Evolutionary conservation across 179 eudicot genomes (phyloP), one percentile per base, ranked within the genome.

Genomic region (Camellia oleifera): DNA sequence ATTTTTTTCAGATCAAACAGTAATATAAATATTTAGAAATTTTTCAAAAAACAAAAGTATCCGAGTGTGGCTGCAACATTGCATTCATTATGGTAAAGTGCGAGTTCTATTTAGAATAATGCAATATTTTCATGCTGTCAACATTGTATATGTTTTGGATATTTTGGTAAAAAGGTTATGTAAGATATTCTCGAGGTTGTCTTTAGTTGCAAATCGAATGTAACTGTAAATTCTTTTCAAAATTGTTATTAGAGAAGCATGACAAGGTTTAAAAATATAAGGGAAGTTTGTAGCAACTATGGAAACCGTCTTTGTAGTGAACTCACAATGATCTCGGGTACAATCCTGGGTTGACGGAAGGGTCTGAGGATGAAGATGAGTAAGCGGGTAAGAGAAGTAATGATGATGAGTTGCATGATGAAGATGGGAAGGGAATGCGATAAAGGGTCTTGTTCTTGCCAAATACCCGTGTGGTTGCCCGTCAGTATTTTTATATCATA

Each of bases 321-420:
- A 76, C 91, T 89, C 62, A 92, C 96, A 74, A 90, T 14, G 72
- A 89, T 78, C 68, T 89, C 85, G 0, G 91, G 83, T 1, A 90
- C 87, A n/a, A 92, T 82, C 15, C 88, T 83, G 17, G 96, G 96
- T 52, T 89, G 90, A 20, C 72, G 80, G 76, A 86, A 76, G 44
- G 86, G 91, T 54, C 78, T 87, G 5, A 86, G 42, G 12, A 72
- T 0, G 45, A 81, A 75, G 18, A 57, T 56, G 72, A 85, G 76
- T 53, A 87, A 53, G 53, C 87, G 88, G 72, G 86, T 85, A 20
- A 83, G 54, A 3, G 53, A 53, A 13, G 87, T 83, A 12, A 90
- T 74, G 3, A 92, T 11, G 14, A 91, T 52, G 17, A 89, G 79
- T 77, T 92, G 94, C n/a, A 77, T 5, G 14, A 92, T 71, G 70